Evolutionary conservation across 306 rosid genomes (phyloP).

Genomic region (Trichosanthes truncata): DNA sequence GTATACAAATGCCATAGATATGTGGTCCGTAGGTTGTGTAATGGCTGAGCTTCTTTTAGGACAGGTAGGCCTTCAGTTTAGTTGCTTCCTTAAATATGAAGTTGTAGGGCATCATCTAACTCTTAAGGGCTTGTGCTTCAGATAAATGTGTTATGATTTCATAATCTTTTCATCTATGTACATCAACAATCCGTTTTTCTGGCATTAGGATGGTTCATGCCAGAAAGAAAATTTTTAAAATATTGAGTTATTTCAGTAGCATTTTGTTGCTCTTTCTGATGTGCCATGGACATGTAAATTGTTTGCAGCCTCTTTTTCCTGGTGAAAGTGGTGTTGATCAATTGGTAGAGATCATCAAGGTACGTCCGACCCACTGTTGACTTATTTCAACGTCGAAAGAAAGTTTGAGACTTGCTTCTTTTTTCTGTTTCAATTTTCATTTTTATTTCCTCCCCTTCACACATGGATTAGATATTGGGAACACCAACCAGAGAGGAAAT

Average conservation of each 20-base stretch:
- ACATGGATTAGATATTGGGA: slow-evolving; percentile 50
- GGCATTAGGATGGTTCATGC: neutral
- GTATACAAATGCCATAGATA: slow-evolving; percentile 87
- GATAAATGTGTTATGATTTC: neutral
- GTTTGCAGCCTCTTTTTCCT: slow-evolving; percentile 88
- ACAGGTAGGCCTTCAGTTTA: slow-evolving; percentile 35
- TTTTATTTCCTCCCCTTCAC: slow-evolving; percentile 10
- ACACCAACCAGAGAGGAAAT: slow-evolving; percentile 96
- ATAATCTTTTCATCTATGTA: neutral
- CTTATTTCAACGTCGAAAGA: neutral
- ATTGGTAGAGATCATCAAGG: slow-evolving; percentile 94
- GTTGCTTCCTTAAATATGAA: neutral
- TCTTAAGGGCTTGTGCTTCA: neutral
- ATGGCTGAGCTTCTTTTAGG: slow-evolving; percentile 90
- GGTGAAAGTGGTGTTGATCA: slow-evolving; percentile 98
- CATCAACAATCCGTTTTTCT: neutral
- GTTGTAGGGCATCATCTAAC: neutral
- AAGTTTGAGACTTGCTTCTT: neutral
- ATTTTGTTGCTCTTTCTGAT: slow-evolving; percentile 13
- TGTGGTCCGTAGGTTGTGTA: slow-evolving; percentile 97
- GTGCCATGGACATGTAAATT: slow-evolving; percentile 9
- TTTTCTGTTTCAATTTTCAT: slow-evolving; percentile 9
- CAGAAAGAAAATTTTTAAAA: neutral
- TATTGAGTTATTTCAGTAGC: neutral
- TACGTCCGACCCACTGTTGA: slow-evolving; percentile 1